Conservation (phyloP, 345 rosid species). For the Populus deltoides region DNA sequence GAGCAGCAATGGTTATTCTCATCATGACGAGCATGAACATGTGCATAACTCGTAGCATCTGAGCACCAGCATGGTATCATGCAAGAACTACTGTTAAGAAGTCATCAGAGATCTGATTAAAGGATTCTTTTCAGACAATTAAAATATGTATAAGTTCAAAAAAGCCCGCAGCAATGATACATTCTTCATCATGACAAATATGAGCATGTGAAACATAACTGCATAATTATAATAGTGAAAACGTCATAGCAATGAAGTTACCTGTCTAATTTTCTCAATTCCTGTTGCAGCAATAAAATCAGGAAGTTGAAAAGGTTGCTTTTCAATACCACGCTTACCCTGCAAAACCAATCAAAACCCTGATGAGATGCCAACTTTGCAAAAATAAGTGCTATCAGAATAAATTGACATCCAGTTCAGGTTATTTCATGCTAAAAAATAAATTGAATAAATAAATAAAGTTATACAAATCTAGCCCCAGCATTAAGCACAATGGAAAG, state of each 20-base stretch:
- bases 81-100: not conserved
- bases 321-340: constrained; percentile 99
- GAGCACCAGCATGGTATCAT: not conserved
- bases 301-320: constrained; percentile 97
- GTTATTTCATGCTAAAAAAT: constrained; percentile 11
- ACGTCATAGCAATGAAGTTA: constrained; percentile 17
- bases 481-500: constrained; percentile 45
- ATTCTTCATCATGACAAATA: not conserved
- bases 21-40: not conserved
- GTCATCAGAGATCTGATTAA: not conserved
- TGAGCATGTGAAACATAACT: not conserved
- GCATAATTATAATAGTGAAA: not conserved
- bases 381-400: not conserved
- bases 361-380: constrained; percentile 38
- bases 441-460: constrained; percentile 9
- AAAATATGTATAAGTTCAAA: too few species aligned
- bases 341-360: constrained; percentile 41
- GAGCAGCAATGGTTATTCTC: not conserved
- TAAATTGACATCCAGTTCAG: constrained; percentile 10
- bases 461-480: constrained; percentile 37
- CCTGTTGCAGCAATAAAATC: constrained; percentile 99
- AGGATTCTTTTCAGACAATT: not conserved
- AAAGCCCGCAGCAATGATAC: not conserved
- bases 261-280: constrained; percentile 99
- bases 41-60: not conserved